Percentiles rank a stretch among this genome's conserved stretches.
phyloP scores from a whole-genome alignment of 2,329 filamentous ascomycete genomes.

The Xylariaceae sp. region DNA sequence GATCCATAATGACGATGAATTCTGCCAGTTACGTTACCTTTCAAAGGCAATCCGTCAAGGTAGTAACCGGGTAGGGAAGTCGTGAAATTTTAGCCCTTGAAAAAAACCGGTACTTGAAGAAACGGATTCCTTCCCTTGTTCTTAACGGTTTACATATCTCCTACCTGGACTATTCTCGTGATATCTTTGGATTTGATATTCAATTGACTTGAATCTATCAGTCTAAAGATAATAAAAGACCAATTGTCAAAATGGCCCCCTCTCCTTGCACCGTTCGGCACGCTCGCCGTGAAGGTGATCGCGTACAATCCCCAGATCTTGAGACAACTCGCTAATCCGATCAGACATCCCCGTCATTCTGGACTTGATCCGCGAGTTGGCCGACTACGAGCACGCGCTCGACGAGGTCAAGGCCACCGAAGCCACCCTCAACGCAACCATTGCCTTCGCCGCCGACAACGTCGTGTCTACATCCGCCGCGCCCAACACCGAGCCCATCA shows the following conservation, averaged over 20 bases:
- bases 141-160: not conserved
- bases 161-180: not conserved
- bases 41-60: too few relatives aligned
- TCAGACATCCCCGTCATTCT: slow-evolving; percentile 80
- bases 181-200: too few relatives aligned
- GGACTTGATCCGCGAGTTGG: slow-evolving; percentile 74
- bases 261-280: slow-evolving; percentile 44
- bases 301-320: not conserved
- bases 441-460: slow-evolving; percentile 65
- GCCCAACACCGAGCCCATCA: slow-evolving; percentile 49
- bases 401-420: slow-evolving; percentile 73
- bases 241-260: slow-evolving; percentile 29
- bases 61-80: too few relatives aligned
- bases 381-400: slow-evolving; percentile 77
- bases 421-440: slow-evolving; percentile 63
- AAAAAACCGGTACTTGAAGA: not conserved
- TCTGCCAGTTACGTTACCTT: too few relatives aligned
- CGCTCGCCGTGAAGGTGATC: slow-evolving; percentile 54
- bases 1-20: not conserved
- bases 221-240: not conserved
- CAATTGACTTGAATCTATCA: not conserved
- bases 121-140: not conserved
- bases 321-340: slow-evolving; percentile 8
- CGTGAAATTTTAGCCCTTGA: not conserved
- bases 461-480: slow-evolving; percentile 36